A percentile compares a stretch with the other conserved stretches of the same genome.
These are phyloP conservation scores for Penicillium occitanis DNA, from an alignment of 2,329 filamentous ascomycete species.

Conservation along the genomic window DNA sequence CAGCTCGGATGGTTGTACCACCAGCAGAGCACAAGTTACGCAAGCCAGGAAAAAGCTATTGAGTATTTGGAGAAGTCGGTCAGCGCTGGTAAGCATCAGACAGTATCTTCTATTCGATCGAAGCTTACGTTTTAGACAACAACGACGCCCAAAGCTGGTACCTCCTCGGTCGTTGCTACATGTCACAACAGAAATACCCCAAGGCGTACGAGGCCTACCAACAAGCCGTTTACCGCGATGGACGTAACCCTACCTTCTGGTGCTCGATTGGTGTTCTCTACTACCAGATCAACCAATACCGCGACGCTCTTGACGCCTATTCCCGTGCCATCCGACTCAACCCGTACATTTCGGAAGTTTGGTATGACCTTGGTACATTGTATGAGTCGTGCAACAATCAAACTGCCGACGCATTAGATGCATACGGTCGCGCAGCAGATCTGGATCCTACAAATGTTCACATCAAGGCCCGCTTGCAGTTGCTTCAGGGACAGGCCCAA, in stretches of 20 bases:
- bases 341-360: slow-evolving; percentile 97
- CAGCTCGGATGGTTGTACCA: slow-evolving; percentile 98
- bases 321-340: slow-evolving; percentile 94
- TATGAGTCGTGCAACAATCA: slow-evolving; percentile 99
- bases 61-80: slow-evolving; percentile 98
- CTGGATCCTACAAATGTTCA: slow-evolving; percentile 90
- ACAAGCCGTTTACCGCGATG: slow-evolving; percentile 96
- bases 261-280: slow-evolving; percentile 98
- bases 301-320: slow-evolving; percentile 95
- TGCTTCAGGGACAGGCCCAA: slow-evolving; percentile 76
- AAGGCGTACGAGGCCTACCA: slow-evolving; percentile 99
- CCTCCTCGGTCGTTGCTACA: slow-evolving; percentile 93
- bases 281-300: slow-evolving; percentile 99
- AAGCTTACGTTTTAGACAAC: slow-evolving; percentile 62
- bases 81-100: slow-evolving; percentile 66
- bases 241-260: slow-evolving; percentile 98
- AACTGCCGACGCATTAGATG: slow-evolving; percentile 91
- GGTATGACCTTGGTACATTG: slow-evolving; percentile 96
- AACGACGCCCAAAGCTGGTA: slow-evolving; percentile 98
- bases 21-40: slow-evolving; percentile 87
- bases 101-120: neutral
- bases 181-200: slow-evolving; percentile 98
- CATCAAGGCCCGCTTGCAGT: slow-evolving; percentile 89
- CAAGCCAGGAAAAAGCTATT: slow-evolving; percentile 92
- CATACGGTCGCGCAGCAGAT: slow-evolving; percentile 91